A percentile compares a stretch with the other conserved stretches of the same genome.
Evolutionary conservation across 441 rosid genomes (phyloP).

Genomic region (Erodium moschatum): DNA sequence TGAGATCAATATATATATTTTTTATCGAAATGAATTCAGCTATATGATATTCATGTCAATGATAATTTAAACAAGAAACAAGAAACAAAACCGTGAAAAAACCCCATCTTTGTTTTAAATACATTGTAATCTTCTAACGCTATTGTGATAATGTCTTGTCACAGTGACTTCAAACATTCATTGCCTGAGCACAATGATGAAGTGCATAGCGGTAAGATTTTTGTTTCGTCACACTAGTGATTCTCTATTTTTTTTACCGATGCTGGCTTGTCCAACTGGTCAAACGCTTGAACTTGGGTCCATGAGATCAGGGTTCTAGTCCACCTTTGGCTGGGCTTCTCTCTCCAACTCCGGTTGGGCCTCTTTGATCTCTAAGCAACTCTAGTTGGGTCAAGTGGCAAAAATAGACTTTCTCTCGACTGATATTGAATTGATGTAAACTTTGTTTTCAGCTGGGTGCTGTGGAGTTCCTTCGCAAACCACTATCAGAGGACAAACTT

Average conservation of each 20-base stretch:
- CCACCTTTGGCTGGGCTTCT: too few relatives aligned
- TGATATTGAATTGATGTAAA: slow-evolving; percentile 14
- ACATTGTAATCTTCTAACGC: not conserved
- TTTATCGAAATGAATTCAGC: not conserved
- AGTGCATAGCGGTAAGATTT: slow-evolving; percentile 82
- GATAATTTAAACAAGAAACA: not conserved
- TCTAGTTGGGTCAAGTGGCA: too few relatives aligned
- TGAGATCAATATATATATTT: not conserved
- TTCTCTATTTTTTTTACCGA: too few relatives aligned
- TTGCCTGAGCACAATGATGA: slow-evolving; percentile 82
- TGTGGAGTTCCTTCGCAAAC: slow-evolving; percentile 86
- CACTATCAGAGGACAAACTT: slow-evolving; percentile 67
- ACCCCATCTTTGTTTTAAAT: slow-evolving; percentile 11
- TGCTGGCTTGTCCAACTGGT: too few relatives aligned
- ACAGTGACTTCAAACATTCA: slow-evolving; percentile 73
- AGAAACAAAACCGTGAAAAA: not conserved
- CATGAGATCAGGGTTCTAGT: too few relatives aligned
- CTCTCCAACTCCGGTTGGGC: too few relatives aligned
- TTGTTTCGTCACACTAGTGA: not conserved
- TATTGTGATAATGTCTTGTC: slow-evolving; percentile 20
- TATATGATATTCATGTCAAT: not conserved
- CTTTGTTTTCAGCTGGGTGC: slow-evolving; percentile 73
- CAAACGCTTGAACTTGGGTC: too few relatives aligned
- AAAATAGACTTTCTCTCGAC: too few relatives aligned
- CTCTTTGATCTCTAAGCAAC: too few relatives aligned